Conservation (phyloP, 306 rosid genomes). For the Psophocarpus tetragonolobus region DNA sequence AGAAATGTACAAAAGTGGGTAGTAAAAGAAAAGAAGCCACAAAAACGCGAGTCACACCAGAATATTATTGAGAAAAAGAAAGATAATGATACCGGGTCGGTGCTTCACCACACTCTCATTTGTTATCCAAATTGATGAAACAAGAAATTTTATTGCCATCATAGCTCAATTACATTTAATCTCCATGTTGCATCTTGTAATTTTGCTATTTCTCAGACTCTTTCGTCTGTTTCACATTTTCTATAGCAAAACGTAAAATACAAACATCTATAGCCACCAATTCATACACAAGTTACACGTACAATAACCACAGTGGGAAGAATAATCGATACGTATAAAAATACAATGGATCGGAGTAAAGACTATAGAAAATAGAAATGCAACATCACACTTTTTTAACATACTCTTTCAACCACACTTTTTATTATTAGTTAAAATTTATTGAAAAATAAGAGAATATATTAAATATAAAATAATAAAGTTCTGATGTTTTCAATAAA, state of each 20-base stretch:
- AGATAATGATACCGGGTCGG: conserved; percentile 43
- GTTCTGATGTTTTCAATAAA: not conserved
- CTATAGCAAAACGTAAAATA: conserved; percentile 50
- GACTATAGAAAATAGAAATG: not conserved
- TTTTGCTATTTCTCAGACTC: conserved; percentile 40
- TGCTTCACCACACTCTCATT: conserved; percentile 31
- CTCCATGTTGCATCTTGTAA: conserved; percentile 25
- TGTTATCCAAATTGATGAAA: conserved; percentile 13
- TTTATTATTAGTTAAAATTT: not conserved
- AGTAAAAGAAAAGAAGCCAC: not conserved
- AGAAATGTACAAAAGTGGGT: not conserved
- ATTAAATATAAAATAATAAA: not conserved
- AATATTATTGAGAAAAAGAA: conserved; percentile 28
- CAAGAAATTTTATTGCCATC: not conserved
- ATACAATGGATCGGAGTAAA: not conserved
- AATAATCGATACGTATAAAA: not conserved
- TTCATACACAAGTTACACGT: conserved; percentile 7
- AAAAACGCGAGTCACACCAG: not conserved
- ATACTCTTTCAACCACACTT: not conserved
- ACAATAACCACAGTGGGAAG: not conserved
- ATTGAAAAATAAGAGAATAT: not conserved
- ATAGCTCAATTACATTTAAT: conserved; percentile 3
- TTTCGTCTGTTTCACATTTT: conserved; percentile 8
- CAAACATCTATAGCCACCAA: conserved; percentile 13
- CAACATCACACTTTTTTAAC: not conserved